Evolutionary conservation across 257 asterid species (phyloP), one percentile per base, ranked within the genome.

Genomic region (Solanum appendiculatum): DNA sequence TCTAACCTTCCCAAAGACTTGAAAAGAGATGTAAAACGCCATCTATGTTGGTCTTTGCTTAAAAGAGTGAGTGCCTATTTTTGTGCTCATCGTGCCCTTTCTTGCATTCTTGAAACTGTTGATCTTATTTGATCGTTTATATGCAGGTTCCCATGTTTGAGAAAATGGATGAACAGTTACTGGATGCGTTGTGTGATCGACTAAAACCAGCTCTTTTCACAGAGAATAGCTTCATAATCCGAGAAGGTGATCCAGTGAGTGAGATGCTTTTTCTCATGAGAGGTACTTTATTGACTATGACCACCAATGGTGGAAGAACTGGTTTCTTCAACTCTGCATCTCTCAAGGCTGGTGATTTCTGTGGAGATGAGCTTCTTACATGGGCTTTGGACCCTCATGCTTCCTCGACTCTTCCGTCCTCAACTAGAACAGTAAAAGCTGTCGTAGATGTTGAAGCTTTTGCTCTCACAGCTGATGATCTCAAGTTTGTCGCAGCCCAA

Each of bases 181-280:
- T 93, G 88, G 96, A 94, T 83, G 95, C 94, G 33, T 81, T 94
- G 87, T 94, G 94, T 82, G 86, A 88, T 20, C 88, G 86, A 4
- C 90, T 94, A 9, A 90, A 91, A 83, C 95, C 97, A 0, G 91
- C 89, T 42, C 93, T 93, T 13, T 94, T 92, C 91, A 92, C 95
- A 2, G 88, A 90, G 77, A 88, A 89, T 75, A 94, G 96, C 92
- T 87, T 85, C 82, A 93, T 93, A 18, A 83, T 90, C 60, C 94
- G 94, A 0, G 96, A 93, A 83, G 96, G 98, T 0, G 98, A 94
- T 87, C 98, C 94, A 0, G 94, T 92, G 3, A 94, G 91, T 33
- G 95, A 91, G 88, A 94, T 94, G 96, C 92, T 94, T 42, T 94
- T 94, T 88, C 86, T 93, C 83, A 94, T 94, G 92, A 90, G 95